phyloP scores from a whole-genome alignment of 208 protist genomes.

The Crithidia brevicula region DNA sequence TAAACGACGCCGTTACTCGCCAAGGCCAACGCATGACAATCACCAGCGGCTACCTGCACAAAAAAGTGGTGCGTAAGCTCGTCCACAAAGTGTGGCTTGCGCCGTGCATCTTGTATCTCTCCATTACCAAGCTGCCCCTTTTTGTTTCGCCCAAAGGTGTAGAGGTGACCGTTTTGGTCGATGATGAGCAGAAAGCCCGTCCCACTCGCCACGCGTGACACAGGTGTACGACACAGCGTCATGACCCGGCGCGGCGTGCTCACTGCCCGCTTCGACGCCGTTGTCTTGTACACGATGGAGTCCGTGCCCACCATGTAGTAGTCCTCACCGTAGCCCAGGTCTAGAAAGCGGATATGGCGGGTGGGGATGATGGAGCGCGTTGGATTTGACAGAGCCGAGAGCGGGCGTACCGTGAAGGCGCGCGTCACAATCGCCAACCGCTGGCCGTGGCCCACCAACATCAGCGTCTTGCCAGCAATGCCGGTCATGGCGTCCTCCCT shows the following conservation, averaged over 20 bases:
- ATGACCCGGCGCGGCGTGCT: slow-evolving; percentile 88
- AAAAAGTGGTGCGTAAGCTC: slow-evolving; percentile 76
- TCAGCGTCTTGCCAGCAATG: slow-evolving; percentile 68
- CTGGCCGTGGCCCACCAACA: slow-evolving; percentile 74
- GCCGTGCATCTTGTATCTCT: slow-evolving; percentile 59
- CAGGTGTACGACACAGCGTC: slow-evolving; percentile 70
- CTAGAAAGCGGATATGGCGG: slow-evolving; percentile 75
- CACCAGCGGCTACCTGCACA: slow-evolving; percentile 82
- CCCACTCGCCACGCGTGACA: slow-evolving; percentile 81
- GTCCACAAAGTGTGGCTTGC: slow-evolving; percentile 64
- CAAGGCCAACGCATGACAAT: slow-evolving; percentile 83
- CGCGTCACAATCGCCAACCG: slow-evolving; percentile 77
- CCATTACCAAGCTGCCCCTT: slow-evolving; percentile 89
- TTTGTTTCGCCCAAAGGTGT: slow-evolving; percentile 80
- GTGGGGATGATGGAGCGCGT: slow-evolving; percentile 78
- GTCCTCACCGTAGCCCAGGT: slow-evolving; percentile 82
- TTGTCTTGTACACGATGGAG: slow-evolving; percentile 86
- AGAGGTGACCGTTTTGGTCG: slow-evolving; percentile 87
- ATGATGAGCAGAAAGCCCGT: slow-evolving; percentile 83
- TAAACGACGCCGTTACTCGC: slow-evolving; percentile 87
- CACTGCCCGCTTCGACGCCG: slow-evolving; percentile 62
- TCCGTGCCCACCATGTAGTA: slow-evolving; percentile 90
- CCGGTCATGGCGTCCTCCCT: slow-evolving; percentile 67
- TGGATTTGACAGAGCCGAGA: slow-evolving; percentile 76
- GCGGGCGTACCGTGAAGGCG: slow-evolving; percentile 76